Evolutionary conservation across 331 rosid species (phyloP).

Genomic region (Rhamnella rubrinervis): DNA sequence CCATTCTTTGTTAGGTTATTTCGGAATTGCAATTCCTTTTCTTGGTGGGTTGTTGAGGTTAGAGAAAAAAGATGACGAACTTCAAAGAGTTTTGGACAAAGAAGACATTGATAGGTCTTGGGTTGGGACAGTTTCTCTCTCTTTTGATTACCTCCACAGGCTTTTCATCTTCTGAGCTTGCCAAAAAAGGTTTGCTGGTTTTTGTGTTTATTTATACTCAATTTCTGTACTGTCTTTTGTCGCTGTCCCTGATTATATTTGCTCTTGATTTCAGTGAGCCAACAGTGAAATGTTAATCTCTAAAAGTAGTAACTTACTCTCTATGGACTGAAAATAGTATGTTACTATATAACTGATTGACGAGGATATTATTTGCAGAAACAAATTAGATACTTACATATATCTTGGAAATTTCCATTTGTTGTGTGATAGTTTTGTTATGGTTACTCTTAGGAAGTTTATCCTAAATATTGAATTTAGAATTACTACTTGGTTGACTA

Average conservation of each 20-base stretch:
- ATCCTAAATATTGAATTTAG: background rate
- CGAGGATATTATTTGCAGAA: background rate
- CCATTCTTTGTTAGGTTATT: background rate
- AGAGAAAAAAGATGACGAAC: conserved; percentile 26
- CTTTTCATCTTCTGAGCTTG: conserved; percentile 72
- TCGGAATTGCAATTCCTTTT: background rate
- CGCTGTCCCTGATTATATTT: background rate
- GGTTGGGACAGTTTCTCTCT: conserved; percentile 74
- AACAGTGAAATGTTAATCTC: no score
- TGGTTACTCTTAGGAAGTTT: background rate
- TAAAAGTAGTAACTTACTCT: no score
- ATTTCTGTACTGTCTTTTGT: background rate
- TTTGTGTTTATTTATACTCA: background rate
- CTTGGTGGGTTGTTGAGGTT: background rate
- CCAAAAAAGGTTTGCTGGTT: conserved; percentile 52
- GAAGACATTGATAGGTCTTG: conserved; percentile 64
- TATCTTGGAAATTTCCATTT: background rate
- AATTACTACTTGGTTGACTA: background rate
- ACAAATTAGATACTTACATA: background rate
- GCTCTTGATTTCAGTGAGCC: background rate
- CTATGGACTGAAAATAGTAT: background rate
- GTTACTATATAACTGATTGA: background rate
- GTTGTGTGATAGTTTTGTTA: background rate
- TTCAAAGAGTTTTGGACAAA: conserved; percentile 43
- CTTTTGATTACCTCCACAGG: conserved; percentile 83